Base-by-base conservation (phyloP, 2,329 filamentous ascomycete species). In the Colletotrichum siamense region DNA sequence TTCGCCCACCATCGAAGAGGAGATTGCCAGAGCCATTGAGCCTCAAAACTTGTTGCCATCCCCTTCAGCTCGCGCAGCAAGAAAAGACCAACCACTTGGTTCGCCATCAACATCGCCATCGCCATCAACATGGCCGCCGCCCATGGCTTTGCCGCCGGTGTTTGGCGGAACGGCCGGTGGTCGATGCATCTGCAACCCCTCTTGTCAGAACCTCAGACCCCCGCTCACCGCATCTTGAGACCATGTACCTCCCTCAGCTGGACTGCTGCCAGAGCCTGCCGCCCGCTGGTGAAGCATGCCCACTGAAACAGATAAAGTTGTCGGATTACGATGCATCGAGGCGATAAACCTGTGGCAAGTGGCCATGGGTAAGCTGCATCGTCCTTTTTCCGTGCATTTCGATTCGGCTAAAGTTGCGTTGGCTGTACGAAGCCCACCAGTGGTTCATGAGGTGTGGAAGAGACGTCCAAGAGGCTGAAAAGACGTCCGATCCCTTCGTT, bases 211-310 rank as follows among this genome's bases (percentile, higher is more conserved):
- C 28, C 8, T 15, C 34, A 36, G 44, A 32, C 44, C 65, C 44
- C 65, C 52, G 55, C 69, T 72, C 61, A 75, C 72, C 68, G 72
- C 72, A 71, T 71, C n/a, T 66, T 62, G 34, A 55, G 52, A 32
- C 34, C 34, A 66, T 75, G 62, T 57, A 52, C 36, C 36, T 39
- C 16, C 39, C 39, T 44, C 18, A n/a, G 55, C 63, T 30, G 30
- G 24, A 22, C n/a, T 63, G 39, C n/a, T 63, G 39, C 55, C 63
- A 75, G 62, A 67, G 63, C 63, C 32, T 44, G 73, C 63, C 36
- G 68, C 55, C 28, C 18, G 49, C 28, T 9, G 52, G 10, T 16
- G 30, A 61, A 59, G 49, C 30, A 22, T 30, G 66, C 15, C 24
- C 36, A 30, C n/a, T 13, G 30, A 22, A 10, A 65, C 34, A 30